A percentile compares a stretch with the other conserved stretches of the same genome.
These are phyloP conservation scores for Sodiomyces alkalinus DNA, from an alignment of 2,329 filamentous ascomycete genomes.

Conservation along the genomic window DNA sequence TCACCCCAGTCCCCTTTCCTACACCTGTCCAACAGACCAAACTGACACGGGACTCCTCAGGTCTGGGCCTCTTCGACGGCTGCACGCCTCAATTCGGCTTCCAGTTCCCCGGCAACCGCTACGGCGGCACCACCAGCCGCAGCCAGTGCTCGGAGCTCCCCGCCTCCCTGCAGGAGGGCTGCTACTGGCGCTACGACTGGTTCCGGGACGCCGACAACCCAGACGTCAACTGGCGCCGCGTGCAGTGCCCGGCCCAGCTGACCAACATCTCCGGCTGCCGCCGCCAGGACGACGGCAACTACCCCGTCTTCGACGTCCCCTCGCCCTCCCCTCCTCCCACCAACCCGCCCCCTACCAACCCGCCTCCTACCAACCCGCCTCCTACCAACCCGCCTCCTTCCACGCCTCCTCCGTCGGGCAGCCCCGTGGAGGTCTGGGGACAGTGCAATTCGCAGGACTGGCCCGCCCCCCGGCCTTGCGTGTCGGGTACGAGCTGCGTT, in stretches of 20 bases:
- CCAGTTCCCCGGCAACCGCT: conserved; percentile 29
- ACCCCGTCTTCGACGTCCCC: conserved; percentile 1
- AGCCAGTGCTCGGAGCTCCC: conserved; percentile 37
- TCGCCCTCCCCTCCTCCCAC: background rate
- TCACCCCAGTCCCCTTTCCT: background rate
- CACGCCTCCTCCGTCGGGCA: background rate
- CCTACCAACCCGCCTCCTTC: background rate
- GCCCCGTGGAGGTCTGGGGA: conserved; percentile 11
- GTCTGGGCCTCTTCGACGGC: conserved; percentile 30
- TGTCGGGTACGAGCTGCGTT: conserved; percentile 18
- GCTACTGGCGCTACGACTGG: conserved; percentile 50
- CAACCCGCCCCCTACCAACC: background rate
- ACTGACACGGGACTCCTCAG: background rate
- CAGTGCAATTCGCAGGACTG: conserved; percentile 23
- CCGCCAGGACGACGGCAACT: conserved; percentile 7
- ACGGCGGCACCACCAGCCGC: conserved; percentile 38
- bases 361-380: background rate
- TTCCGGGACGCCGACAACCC: conserved; percentile 44
- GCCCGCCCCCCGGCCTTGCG: conserved; percentile 19
- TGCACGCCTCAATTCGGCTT: conserved; percentile 32
- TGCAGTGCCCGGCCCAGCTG: conserved; percentile 36
- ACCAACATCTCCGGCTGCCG: conserved; percentile 22
- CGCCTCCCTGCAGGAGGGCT: conserved; percentile 34
- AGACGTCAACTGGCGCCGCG: conserved; percentile 34
- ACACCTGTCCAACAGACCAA: background rate